Evolutionary conservation across 2,329 filamentous ascomycete species (phyloP).

Genomic region (Colletotrichum acutatum): DNA sequence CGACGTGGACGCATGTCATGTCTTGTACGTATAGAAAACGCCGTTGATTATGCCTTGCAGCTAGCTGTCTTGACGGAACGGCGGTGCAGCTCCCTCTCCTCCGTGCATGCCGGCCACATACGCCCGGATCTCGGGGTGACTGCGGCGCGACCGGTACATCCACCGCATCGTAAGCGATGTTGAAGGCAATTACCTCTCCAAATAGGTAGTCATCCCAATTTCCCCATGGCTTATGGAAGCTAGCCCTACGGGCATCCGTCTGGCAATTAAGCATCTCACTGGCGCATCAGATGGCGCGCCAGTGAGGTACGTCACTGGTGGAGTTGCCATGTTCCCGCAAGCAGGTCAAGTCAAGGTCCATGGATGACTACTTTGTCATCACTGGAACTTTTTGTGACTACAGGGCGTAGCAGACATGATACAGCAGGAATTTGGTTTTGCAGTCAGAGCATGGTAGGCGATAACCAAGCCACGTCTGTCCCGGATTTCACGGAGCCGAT

Average conservation of each 20-base stretch:
- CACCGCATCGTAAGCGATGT: no score
- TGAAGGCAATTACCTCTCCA: no score
- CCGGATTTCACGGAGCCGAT: neutral
- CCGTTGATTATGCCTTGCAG: neutral
- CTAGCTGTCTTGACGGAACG: neutral
- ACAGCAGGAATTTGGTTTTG: neutral
- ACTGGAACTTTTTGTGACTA: no score
- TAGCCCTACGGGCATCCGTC: neutral
- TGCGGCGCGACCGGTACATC: neutral
- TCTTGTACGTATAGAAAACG: neutral
- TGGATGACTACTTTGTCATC: neutral
- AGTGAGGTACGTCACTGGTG: neutral
- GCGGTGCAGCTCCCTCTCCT: neutral
- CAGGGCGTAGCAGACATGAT: neutral
- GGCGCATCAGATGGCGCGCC: neutral
- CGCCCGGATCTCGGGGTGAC: neutral
- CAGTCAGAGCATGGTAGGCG: neutral
- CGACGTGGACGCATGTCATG: neutral
- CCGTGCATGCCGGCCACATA: neutral
- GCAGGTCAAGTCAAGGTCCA: neutral
- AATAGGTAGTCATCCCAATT: neutral
- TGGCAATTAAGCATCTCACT: neutral
- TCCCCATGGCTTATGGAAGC: neutral
- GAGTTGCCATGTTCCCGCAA: neutral
- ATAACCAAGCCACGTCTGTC: neutral